Base-by-base conservation (phyloP, 768 basidiomycete genomes). In the Filobasidium wieringae region DNA sequence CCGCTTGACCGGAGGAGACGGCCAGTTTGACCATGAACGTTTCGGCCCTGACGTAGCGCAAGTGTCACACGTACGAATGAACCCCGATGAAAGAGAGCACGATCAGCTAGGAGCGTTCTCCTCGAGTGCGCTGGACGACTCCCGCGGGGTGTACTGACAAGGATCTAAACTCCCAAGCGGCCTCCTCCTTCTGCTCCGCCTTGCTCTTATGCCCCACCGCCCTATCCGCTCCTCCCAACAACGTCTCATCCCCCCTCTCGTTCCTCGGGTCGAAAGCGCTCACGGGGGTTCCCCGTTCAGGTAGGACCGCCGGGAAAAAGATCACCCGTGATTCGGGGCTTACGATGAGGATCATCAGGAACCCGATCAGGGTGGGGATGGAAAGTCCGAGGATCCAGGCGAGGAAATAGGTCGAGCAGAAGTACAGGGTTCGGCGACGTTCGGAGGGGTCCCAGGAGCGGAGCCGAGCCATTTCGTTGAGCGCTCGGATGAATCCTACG, bases 181-280 rank as follows among this genome's bases (percentile, higher is more conserved):
- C 75, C 60, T 77, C 67, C 47, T 77, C 75, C 37, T 72, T 66
- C 58, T 77, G 76, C 55, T 76, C 76, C 1, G 71, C 66, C 59
- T 73, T 74, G 30, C 66, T 69, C 24, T 73, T 60, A 57, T 74
- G 74, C 34, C 65, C 67, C 22, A 72, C 62, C n/a, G 67, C 66
- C 14, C 70, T 68, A 26, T 70, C 70, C 24, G 72, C 67, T 7
- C 64, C 70, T 0, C 69, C 72, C 14, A 77, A 56, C 19, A 73
- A 47, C 43, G 70, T 72, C 53, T 76, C 72, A 65, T 75, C 75
- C 14, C 74, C 76, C 33, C 60, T 64, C 41, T 67, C 59, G 59
- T 77, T 75, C 29, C 64, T 70, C 14, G 76, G 76, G 54, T 76
- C 75, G 11, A 75, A 75, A 11, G 74, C 74, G 14, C 74, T 75